Base-by-base conservation (phyloP, 768 basidiomycete species). In the Lentinula raphanica region DNA sequence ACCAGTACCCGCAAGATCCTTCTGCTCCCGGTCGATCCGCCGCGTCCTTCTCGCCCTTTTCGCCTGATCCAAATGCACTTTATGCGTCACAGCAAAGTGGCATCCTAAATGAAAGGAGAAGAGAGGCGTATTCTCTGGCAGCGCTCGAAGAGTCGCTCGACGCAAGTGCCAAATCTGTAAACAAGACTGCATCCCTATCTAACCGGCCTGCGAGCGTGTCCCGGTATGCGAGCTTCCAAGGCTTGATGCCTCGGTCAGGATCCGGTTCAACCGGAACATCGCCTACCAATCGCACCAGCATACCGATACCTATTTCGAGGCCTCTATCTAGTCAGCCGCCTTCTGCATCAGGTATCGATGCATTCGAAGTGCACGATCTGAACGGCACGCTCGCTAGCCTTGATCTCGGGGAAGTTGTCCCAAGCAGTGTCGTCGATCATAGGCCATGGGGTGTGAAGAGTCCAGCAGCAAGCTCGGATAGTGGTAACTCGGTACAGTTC, bases 301-400 rank as follows among this genome's bases (percentile, higher is more conserved):
- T 57, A 40, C 74, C 69, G 50, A 71, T 70, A 5, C 75, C 79
- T 8, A 78, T 81, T 56, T 80, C 85, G 48, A 77, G 84, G 23
- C 81, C 83, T 35, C 65, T 74, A 2, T 85, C 85, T 17, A 79
- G 82, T 6, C 76, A 78, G 50, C 67, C 68, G 39, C 5, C 39
- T 6, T 54, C 53, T n/a, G 17, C 27, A 1, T 36, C 54, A 8
- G 38, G 39, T 27, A 17, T 21, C 15, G 54, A 72, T 59, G 82
- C 82, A 49, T 74, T 77, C 17, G 85, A 86, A 29, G 79, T 92
- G 62, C 81, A 82, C 38, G 88, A 90, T 69, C 69, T 92, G 54
- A 91, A 88, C 64, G 86, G 87, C 21, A 89, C 86, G 28, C 76
- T 92, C 38, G 87, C 90, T 32, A 89, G 85, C 67, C 79, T 92